Evolutionary conservation across 805 yeast species (phyloP), one percentile per base, ranked within the genome.

Genomic region (Lachancea fermentati): DNA sequence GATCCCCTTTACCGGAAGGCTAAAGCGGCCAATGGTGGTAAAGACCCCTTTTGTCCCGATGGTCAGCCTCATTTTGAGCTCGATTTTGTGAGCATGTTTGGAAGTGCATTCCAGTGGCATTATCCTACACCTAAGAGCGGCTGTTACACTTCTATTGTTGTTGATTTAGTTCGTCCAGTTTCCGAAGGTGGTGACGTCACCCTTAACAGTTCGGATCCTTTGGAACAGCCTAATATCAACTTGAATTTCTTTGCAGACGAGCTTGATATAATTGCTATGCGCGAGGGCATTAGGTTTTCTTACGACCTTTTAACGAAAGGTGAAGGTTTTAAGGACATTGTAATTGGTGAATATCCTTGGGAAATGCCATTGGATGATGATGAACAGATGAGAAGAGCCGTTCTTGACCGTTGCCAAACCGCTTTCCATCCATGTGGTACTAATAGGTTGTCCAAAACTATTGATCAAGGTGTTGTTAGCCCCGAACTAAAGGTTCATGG

Each of bases 401-500:
- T 59, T 19, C 49, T 59, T 30, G 56, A 57, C 36, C 52, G 59
- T 32, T 56, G 57, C 17, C 63, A 59, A 39, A 59, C 64, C 15
- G 59, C 60, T 12, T 59, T 57, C 55, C 64, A 59, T 38, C 63
- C 63, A 24, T 57, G 62, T 25, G 64, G 64, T 36, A 59, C 64
- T 19, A 43, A 46, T 38, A 53, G 54, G 36, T 46, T 52, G 40
- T 49, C 41, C 12, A 41, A 36, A 32, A 36, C 36, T 16, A 41
- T 19, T 25, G 31, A 41, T 19, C 40, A 41, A 36, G 62, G 59
- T 44, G 61, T 57, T 8, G 63, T 59, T 12, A 61, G 57, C 39
- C 54, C 61, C 31, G 34, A 48, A n/a, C 54, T 59, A 33, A 49
- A 47, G 45, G 63, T 58, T 24, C 59, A 55, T 37, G 63, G 63